Evolutionary conservation across 2,329 filamentous ascomycete genomes (phyloP).

Genomic region (Cercospora janseana): DNA sequence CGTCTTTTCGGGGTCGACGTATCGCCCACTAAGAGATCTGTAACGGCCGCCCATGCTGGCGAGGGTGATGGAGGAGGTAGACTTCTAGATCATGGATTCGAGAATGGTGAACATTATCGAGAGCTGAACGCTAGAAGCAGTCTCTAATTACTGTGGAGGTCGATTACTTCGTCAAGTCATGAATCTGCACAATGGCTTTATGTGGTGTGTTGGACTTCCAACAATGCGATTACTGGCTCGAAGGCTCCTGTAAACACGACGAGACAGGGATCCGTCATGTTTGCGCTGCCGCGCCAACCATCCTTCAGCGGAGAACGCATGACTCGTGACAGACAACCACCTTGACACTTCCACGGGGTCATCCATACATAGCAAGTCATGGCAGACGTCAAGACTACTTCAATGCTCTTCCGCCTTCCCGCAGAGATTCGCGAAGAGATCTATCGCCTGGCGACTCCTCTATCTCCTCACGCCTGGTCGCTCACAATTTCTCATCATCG

Average conservation of each 20-base stretch:
- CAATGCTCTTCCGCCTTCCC: neutral
- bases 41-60: slow-evolving; percentile 30
- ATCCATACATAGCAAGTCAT: neutral
- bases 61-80: neutral
- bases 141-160: neutral
- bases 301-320: neutral
- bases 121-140: neutral
- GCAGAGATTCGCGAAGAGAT: slow-evolving; percentile 3
- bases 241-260: neutral
- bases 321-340: neutral
- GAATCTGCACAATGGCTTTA: slow-evolving; percentile 2
- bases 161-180: slow-evolving; percentile 9
- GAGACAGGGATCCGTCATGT: neutral
- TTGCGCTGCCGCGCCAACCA: neutral
- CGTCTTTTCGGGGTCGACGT: slow-evolving; percentile 37
- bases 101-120: neutral
- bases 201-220: neutral
- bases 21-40: slow-evolving; percentile 35
- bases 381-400: neutral
- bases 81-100: neutral
- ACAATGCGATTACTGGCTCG: neutral
- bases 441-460: neutral
- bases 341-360: neutral
- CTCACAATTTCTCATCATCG: neutral
- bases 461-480: neutral